Base-by-base conservation (phyloP, 495 filamentous ascomycete species). In the Aspergillus olivimuriae region DNA sequence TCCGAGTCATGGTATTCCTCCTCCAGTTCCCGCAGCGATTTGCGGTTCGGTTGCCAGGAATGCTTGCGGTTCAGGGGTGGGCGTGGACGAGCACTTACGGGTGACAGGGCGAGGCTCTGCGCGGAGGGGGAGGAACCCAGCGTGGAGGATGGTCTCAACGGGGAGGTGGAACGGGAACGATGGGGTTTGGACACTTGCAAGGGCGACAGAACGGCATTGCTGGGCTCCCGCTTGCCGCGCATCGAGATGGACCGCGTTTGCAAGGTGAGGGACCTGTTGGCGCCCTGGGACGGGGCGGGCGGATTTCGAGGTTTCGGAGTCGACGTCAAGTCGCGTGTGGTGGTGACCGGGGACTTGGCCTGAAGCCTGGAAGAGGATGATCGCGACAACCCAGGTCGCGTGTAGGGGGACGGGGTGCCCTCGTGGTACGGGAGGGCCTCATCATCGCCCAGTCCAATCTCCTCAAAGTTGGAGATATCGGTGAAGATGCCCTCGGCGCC, bases 1-100 rank as follows among this genome's bases (percentile, higher is more conserved):
- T 95, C 92, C 9, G 81, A 82, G 44, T 94, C 87, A 60, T 90
- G 76, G 48, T 84, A 95, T 58, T 97, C 91, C 31, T 81, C 77
- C 58, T 96, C 94, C 24, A 91, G 57, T 41, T 95, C 84, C 44
- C 86, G 75, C 4, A 80, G 64, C 3, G 86, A 77, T 64, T 96
- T 97, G 40, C 85, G 73, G 34, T 78, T 75, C 17, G 81, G 76
- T 57, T 95, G 86, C 88, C 88, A 95, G 40, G 65, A 51, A 35
- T 65, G 56, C 45, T 70, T 63, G 52, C 57, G 63, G 39, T 46
- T 66, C 31, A 60, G 57, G 1, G 40, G 53, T 45, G 36, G 65
- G 49, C 49, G 53, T 45, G 36, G 65, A 49, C 49, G 65, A 31
- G 45, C 50, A 38, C 45, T 48, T 37, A 48, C 50, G 26, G 73